Evolutionary conservation across 768 basidiomycete genomes (phyloP), one percentile per base, ranked within the genome.

Genomic region (Pluteus cervinus): DNA sequence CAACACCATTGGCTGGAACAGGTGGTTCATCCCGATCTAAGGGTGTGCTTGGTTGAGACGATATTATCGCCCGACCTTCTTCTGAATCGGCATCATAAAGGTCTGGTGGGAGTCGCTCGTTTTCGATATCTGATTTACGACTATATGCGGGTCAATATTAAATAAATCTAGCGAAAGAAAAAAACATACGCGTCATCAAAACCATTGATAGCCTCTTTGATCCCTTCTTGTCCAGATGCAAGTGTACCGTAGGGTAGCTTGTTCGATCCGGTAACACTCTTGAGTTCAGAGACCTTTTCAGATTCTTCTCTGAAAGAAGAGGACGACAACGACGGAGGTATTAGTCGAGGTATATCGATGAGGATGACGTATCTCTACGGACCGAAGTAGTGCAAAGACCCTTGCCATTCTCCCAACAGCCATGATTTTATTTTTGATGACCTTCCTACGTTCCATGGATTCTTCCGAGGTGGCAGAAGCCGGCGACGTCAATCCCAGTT

Each of bases 401-500:
- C 92, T 73, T 9, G 92, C 83, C 87, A 99, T 93, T 45, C 92
- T 74, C 23, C 94, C 96, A 25, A 99, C 91, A 35, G 92, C 92
- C 65, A 97, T 76, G 46, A 99, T 98, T 74, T 98, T 99, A 70
- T 87, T 94, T 68, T 93, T 96, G 73, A 99, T 96, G 44, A 87
- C 70, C 56, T 87, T 85, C 52, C 90, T 74, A 39, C 91, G 81
- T 57, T 94, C 90, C 4, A 65, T 56, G 2, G 69, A 56, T 16
- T 84, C 81, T 12, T 61, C 58, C 0, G 62, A 60, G 20, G 69
- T 67, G 4, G 71, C 51, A 8, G 66, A 45, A 4, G 55, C 51
- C 24, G 69, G 65, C 6, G 66, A 66, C 26, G 68, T 51, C 38
- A 66, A 44, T 5, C 63, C 53, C 24, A 63, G 44, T 25, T 69